Evolutionary conservation across 2,329 filamentous ascomycete genomes (phyloP).

Genomic region (Verticillium nubilum): DNA sequence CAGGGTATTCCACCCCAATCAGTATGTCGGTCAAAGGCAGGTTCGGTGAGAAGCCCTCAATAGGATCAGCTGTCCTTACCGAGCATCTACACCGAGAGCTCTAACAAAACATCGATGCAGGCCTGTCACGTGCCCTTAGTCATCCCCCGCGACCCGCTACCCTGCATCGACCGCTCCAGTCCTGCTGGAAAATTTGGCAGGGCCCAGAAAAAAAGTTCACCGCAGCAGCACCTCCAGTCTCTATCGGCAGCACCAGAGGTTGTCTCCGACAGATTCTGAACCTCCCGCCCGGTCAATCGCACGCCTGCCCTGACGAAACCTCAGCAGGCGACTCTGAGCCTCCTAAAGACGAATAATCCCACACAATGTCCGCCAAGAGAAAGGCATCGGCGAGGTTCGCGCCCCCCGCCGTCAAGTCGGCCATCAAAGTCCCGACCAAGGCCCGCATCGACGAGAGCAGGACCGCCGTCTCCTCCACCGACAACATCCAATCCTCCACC

Average conservation of each 20-base stretch:
- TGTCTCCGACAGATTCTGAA: not conserved
- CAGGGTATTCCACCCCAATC: not conserved
- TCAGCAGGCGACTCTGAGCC: not conserved
- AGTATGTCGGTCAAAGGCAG: too few relatives aligned
- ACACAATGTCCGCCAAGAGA: slow-evolving; percentile 52
- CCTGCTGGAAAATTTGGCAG: slow-evolving; percentile 2
- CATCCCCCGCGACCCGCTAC: not conserved
- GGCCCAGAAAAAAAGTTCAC: slow-evolving; percentile 5
- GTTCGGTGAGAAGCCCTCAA: too few relatives aligned
- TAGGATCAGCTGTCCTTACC: too few relatives aligned
- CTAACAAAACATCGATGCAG: too few relatives aligned
- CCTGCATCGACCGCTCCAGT: not conserved
- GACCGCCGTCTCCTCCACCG: slow-evolving; percentile 42
- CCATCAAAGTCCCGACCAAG: slow-evolving; percentile 44
- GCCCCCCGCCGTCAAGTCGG: slow-evolving; percentile 46
- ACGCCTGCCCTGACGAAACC: not conserved
- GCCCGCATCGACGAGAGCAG: slow-evolving; percentile 53
- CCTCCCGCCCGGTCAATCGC: not conserved
- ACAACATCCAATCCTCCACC: slow-evolving; percentile 25
- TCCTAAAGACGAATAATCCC: not conserved
- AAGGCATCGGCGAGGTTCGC: slow-evolving; percentile 54
- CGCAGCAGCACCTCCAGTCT: not conserved
- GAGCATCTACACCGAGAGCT: too few relatives aligned
- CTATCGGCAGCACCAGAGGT: not conserved
- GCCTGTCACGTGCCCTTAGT: not conserved